Evolutionary conservation across 768 basidiomycete genomes (phyloP).

Genomic region (Auricularia heimuer): DNA sequence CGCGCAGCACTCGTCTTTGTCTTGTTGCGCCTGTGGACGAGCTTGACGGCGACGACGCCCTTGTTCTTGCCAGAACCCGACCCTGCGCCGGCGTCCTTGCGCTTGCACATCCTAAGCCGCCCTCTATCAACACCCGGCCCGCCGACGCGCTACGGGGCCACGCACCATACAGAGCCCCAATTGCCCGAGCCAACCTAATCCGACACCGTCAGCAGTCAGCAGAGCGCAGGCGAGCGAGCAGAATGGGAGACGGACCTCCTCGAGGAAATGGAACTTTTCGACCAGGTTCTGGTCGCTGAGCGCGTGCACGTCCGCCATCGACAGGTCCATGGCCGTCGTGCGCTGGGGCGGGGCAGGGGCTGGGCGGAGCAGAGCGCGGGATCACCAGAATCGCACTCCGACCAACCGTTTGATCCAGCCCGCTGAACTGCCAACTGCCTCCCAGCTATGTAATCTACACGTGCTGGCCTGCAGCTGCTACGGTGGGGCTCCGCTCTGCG

Average conservation of each 20-base stretch:
- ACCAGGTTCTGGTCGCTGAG: conserved; percentile 1
- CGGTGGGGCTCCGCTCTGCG: no score
- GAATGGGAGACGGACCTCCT: neutral
- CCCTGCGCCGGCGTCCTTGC: conserved; percentile 24
- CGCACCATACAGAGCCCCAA: conserved; percentile 80
- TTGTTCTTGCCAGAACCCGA: conserved; percentile 6
- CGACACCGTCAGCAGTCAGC: neutral
- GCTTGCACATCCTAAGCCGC: conserved; percentile 43
- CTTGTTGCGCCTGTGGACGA: conserved; percentile 69
- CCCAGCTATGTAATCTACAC: no score
- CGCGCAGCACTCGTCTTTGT: conserved; percentile 81
- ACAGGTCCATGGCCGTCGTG: neutral
- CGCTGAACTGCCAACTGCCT: no score
- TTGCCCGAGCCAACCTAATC: conserved; percentile 78
- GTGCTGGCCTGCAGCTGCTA: no score
- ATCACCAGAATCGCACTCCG: no score
- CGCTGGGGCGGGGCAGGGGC: no score
- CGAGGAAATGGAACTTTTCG: conserved; percentile 1
- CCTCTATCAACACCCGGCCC: conserved; percentile 24
- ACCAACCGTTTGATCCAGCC: no score
- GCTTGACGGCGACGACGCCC: conserved; percentile 75
- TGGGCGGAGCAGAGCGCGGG: no score
- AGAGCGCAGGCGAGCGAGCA: neutral
- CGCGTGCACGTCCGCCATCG: conserved; percentile 1
- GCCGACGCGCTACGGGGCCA: neutral